Evolutionary conservation across 2,329 filamentous ascomycete genomes (phyloP).

Genomic region (Talaromyces sp.): DNA sequence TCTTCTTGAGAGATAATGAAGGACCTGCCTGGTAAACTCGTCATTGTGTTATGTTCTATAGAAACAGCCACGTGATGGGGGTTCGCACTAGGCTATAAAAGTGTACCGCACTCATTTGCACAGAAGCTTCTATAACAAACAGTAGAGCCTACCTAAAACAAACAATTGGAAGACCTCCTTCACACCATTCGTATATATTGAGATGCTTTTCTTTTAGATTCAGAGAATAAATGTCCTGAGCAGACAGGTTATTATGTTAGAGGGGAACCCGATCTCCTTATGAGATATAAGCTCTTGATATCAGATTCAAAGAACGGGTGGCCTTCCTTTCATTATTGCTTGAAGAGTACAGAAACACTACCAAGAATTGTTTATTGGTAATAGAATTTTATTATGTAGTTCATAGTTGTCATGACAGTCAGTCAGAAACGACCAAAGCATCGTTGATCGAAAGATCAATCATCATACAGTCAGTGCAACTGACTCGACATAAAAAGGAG

Average conservation of each 20-base stretch:
- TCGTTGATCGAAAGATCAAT: conserved; percentile 5
- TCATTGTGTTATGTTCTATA: neutral
- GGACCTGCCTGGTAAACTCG: neutral
- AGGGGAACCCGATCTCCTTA: too few species aligned
- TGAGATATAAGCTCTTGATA: too few species aligned
- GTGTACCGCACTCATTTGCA: neutral
- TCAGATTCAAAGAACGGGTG: too few species aligned
- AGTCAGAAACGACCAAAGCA: conserved; percentile 14
- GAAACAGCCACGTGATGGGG: neutral
- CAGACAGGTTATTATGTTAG: too few species aligned
- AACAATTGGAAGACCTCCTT: too few species aligned
- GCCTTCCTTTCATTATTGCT: too few species aligned
- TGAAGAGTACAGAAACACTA: neutral
- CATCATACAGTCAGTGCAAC: conserved; percentile 10
- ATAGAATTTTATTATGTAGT: neutral
- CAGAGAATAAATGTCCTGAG: too few species aligned
- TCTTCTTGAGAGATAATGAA: neutral
- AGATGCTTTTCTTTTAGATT: too few species aligned
- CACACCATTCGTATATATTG: too few species aligned
- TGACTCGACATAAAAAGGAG: conserved; percentile 11
- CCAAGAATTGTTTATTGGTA: too few species aligned
- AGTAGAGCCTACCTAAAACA: too few species aligned
- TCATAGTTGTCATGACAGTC: conserved; percentile 18
- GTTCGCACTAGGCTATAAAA: neutral
- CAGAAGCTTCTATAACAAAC: too few species aligned